Conservation (phyloP, 2,329 filamentous ascomycete species). For the Trichothecium roseum region DNA sequence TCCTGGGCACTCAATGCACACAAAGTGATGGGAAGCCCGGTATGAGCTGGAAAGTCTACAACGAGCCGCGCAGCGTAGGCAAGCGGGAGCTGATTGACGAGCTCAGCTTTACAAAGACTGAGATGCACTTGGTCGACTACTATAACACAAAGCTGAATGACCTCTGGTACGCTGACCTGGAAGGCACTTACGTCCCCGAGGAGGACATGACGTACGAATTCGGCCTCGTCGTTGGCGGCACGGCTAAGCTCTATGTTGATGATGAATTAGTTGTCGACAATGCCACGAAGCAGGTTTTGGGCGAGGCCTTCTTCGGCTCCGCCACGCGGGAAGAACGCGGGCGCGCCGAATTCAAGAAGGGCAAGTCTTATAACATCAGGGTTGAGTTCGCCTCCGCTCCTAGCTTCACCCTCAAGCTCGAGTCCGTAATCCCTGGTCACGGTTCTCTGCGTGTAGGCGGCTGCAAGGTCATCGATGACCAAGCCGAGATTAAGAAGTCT, state of each 20-base stretch:
- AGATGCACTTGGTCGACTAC: conserved; percentile 39
- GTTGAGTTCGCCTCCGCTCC: conserved; percentile 51
- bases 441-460: conserved; percentile 55
- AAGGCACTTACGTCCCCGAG: conserved; percentile 48
- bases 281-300: conserved; percentile 49
- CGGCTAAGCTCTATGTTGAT: conserved; percentile 55
- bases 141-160: conserved; percentile 41
- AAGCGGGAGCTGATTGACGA: conserved; percentile 40
- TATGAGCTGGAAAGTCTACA: conserved; percentile 52
- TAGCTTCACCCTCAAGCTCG: conserved; percentile 41
- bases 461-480: conserved; percentile 44
- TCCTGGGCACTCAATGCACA: conserved; percentile 42
- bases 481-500: conserved; percentile 54
- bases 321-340: conserved; percentile 56
- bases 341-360: conserved; percentile 44
- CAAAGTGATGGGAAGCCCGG: conserved; percentile 42
- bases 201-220: conserved; percentile 54
- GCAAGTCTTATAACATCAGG: conserved; percentile 45
- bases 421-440: conserved; percentile 40
- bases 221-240: conserved; percentile 55
- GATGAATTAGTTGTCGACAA: conserved; percentile 55
- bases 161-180: conserved; percentile 50
- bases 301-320: conserved; percentile 54
- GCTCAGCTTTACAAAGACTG: conserved; percentile 35
- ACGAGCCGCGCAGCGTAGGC: conserved; percentile 39